Base-by-base conservation (phyloP, 345 rosid species). In the Reutealis trisperma region DNA sequence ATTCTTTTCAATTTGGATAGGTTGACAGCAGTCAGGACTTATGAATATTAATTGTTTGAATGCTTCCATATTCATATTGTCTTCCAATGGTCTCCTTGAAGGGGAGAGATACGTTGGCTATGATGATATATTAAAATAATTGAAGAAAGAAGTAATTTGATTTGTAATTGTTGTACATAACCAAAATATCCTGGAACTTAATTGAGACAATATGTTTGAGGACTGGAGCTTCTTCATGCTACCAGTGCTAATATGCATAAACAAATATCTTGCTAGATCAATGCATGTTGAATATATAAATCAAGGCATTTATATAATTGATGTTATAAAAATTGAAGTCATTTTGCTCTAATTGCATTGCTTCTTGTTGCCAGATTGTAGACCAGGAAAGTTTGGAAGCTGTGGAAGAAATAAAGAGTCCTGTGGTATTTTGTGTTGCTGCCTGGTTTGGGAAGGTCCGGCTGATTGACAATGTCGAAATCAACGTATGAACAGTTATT, bases 391-490 rank as follows among this genome's bases (percentile, higher is more conserved):
- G 79, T 71, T 76, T 95, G 64, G 87, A 90, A 82, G 80, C 83
- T 22, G 91, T 85, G 55, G 90, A 83, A 74, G 92, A 83, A 82
- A 88, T 91, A 68, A 77, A 73, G 72, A 83, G 78, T 52, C 90
- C 93, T 9, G 90, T 89, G 5, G 93, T 92, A 55, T 64, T 95
- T 77, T 89, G 94, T 71, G 77, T 90, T 13, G 98, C 98, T 12
- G 91, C 93, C 24, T 89, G 92, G 91, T 92, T 95, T 83, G 98
- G 98, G 51, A 82, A 85, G 18, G 99, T 93, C 66, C 85, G 98
- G 81, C 88, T 95, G 24, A 88, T 91, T 60, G 99, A 95, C 79
- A 95, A 93, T 87, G 75, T 88, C 37, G 96, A 95, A 87, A 93
- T 93, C 81, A 54, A 72, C 74, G 45, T 64, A 18, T 77, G 82